Percentiles rank a stretch among this genome's conserved stretches.
These are phyloP conservation scores for Cryptomeria japonica DNA, from an alignment of 75 land plant genomes.

Conservation along the genomic window DNA sequence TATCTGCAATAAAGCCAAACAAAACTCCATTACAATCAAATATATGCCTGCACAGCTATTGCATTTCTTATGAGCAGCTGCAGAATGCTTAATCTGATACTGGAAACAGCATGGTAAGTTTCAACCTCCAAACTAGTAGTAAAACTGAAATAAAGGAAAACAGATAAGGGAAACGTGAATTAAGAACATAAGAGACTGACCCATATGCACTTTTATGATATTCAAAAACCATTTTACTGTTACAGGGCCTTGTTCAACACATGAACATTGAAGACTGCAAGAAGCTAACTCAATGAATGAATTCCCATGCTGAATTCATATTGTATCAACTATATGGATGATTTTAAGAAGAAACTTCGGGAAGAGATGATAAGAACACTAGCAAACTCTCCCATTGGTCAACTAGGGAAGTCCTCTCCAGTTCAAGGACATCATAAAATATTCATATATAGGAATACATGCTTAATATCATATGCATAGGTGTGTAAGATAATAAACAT, in stretches of 20 bases:
- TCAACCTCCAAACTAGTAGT: neutral
- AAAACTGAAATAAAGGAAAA: neutral
- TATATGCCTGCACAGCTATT: neutral
- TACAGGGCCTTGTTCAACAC: neutral
- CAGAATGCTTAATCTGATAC: neutral
- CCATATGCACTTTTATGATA: neutral
- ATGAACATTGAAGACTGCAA: neutral
- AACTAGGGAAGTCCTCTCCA: no score
- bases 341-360: neutral
- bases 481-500: no score
- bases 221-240: neutral
- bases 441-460: neutral
- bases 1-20: neutral
- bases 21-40: neutral
- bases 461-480: neutral
- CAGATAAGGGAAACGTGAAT: neutral
- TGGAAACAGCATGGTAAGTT: no score
- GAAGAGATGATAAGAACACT: neutral
- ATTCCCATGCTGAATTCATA: neutral
- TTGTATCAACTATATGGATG: neutral
- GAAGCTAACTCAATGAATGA: neutral
- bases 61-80: neutral
- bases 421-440: neutral
- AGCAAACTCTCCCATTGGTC: neutral
- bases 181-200: neutral